A percentile compares a stretch with the other conserved stretches of the same genome.
phyloP scores from a whole-genome alignment of 2,329 filamentous ascomycete genomes.

The Calonectria henricotiae region DNA sequence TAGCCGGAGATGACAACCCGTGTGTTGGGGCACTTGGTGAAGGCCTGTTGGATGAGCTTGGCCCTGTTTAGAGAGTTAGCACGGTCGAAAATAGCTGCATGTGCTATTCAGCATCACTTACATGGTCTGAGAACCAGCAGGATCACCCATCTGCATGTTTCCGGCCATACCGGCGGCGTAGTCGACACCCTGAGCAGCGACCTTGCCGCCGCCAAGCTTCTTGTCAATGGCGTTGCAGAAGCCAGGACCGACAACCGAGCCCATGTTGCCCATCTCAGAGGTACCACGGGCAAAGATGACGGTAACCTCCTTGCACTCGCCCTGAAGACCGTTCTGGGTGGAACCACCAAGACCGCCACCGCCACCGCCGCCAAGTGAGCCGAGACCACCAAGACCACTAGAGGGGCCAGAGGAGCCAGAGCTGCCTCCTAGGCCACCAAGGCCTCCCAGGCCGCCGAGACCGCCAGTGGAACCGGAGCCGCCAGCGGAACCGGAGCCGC shows the following conservation, averaged over 20 bases:
- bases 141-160: slow-evolving; percentile 27
- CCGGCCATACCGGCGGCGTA: slow-evolving; percentile 28
- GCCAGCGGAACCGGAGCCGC: too few relatives aligned
- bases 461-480: background rate
- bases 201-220: slow-evolving; percentile 12
- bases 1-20: slow-evolving; percentile 34
- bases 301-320: slow-evolving; percentile 25
- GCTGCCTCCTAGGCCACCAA: background rate
- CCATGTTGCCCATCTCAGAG: slow-evolving; percentile 28
- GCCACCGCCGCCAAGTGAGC: background rate
- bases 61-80: slow-evolving; percentile 19
- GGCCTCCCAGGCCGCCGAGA: background rate
- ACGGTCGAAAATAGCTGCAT: background rate
- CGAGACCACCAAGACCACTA: background rate
- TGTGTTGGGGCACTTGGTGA: slow-evolving; percentile 25
- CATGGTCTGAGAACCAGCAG: slow-evolving; percentile 23
- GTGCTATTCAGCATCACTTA: slow-evolving; percentile 1
- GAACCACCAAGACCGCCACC: slow-evolving; percentile 7
- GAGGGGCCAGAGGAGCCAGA: background rate
- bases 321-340: slow-evolving; percentile 15
- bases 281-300: slow-evolving; percentile 33
- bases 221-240: slow-evolving; percentile 21
- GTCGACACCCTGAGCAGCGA: slow-evolving; percentile 28
- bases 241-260: slow-evolving; percentile 11
- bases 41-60: slow-evolving; percentile 15